These are phyloP conservation scores for Chlorella sp. DNA, from an alignment of 139 green algal species.

Conservation along the genomic window DNA sequence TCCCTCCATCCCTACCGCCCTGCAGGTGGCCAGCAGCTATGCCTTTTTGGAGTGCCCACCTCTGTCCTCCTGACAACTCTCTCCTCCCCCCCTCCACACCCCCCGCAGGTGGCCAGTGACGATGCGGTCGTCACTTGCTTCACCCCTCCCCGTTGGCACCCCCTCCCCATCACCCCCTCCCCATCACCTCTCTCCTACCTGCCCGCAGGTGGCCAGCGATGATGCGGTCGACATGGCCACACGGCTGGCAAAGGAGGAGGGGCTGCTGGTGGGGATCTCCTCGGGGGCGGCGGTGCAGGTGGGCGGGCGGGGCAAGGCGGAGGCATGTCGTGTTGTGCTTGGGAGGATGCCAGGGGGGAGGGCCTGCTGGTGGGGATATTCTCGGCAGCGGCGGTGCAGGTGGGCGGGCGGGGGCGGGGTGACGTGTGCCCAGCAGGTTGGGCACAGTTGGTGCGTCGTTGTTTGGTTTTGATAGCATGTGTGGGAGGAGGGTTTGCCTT, in stretches of 20 bases:
- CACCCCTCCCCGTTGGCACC: background rate
- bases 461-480: too few species aligned
- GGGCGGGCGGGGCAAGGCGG: background rate
- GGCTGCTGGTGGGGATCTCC: slow-evolving; percentile 74
- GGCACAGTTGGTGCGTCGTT: too few species aligned
- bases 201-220: slow-evolving; percentile 70
- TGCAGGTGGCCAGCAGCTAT: too few species aligned
- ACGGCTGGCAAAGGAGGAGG: slow-evolving; percentile 74
- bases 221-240: slow-evolving; percentile 74
- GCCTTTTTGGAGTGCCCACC: background rate
- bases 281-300: slow-evolving; percentile 58
- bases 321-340: background rate
- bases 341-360: too few species aligned
- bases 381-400: background rate
- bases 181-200: background rate
- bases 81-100: too few species aligned
- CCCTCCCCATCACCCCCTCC: background rate
- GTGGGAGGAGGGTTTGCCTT: too few species aligned
- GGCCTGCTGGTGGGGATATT: background rate
- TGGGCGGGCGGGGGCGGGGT: background rate
- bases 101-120: background rate
- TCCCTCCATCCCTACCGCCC: too few species aligned
- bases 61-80: background rate
- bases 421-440: background rate
- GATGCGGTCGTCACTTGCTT: background rate